phyloP scores from a whole-genome alignment of 2,329 filamentous ascomycete species.

The Lasiodiplodia sp. region DNA sequence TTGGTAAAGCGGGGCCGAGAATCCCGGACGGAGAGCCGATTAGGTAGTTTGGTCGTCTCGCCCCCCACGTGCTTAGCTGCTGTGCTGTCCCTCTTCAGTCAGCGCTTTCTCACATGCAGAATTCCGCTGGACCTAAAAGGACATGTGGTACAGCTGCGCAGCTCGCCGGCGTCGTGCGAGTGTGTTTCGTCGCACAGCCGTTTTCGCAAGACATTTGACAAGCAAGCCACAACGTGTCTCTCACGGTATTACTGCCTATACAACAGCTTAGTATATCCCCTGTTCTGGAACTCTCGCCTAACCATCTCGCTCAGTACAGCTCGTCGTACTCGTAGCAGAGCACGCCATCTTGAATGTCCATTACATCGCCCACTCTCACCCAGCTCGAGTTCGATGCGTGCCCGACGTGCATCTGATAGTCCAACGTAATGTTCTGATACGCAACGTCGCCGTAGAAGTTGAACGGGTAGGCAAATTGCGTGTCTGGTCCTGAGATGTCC shows the following conservation, averaged over 20 bases:
- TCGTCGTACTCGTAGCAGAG: conserved; percentile 30
- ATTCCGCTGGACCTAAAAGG: too few relatives aligned
- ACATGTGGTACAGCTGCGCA: background rate
- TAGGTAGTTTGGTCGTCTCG: background rate
- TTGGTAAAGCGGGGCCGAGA: background rate
- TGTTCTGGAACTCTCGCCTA: background rate
- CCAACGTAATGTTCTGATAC: conserved; percentile 26
- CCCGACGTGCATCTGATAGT: conserved; percentile 28
- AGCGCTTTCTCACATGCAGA: too few relatives aligned
- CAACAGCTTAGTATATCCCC: background rate
- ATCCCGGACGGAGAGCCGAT: background rate
- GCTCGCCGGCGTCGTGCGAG: background rate
- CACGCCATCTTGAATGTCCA: conserved; percentile 28
- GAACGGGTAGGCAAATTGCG: conserved; percentile 27
- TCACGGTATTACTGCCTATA: background rate
- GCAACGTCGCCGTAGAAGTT: conserved; percentile 23
- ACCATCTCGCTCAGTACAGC: background rate
- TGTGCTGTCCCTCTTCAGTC: too few relatives aligned
- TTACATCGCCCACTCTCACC: conserved; percentile 23
- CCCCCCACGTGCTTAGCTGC: too few relatives aligned
- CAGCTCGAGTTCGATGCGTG: conserved; percentile 15
- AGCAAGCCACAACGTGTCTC: conserved; percentile 2
- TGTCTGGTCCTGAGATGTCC: conserved; percentile 32
- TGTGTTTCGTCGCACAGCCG: background rate
- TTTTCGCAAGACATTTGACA: background rate